These are phyloP conservation scores for Diaporthe australafricana DNA, from an alignment of 2,329 filamentous ascomycete species.

Conservation along the genomic window DNA sequence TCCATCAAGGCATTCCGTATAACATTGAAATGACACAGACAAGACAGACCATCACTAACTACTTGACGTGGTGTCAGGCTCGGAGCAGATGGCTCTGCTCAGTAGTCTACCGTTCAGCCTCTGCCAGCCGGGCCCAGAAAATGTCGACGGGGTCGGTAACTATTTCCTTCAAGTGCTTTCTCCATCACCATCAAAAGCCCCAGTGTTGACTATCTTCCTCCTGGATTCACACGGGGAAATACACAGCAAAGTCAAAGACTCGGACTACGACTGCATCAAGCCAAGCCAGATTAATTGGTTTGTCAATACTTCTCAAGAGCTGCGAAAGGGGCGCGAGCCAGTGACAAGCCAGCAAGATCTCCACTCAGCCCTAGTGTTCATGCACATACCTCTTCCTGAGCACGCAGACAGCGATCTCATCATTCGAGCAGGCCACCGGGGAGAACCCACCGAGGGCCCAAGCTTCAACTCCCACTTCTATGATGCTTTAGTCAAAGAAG, in stretches of 20 bases:
- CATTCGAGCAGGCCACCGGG: slow-evolving; percentile 43
- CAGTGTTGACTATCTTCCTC: slow-evolving; percentile 45
- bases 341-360: slow-evolving; percentile 32
- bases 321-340: slow-evolving; percentile 41
- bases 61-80: neutral
- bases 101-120: slow-evolving; percentile 44
- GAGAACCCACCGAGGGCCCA: slow-evolving; percentile 45
- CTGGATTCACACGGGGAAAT: slow-evolving; percentile 47
- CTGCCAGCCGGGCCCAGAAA: slow-evolving; percentile 42
- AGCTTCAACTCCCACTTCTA: slow-evolving; percentile 48
- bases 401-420: slow-evolving; percentile 42
- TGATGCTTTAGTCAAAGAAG: slow-evolving; percentile 44
- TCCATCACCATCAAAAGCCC: slow-evolving; percentile 25
- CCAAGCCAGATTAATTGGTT: slow-evolving; percentile 49
- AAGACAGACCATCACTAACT: neutral
- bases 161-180: slow-evolving; percentile 43
- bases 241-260: slow-evolving; percentile 42
- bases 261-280: slow-evolving; percentile 45
- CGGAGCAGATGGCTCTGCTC: slow-evolving; percentile 45
- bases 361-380: slow-evolving; percentile 44
- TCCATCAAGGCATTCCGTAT: too few species aligned
- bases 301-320: slow-evolving; percentile 42
- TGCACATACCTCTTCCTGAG: slow-evolving; percentile 46
- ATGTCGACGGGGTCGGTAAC: slow-evolving; percentile 46
- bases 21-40: too few species aligned